Evolutionary conservation across 306 rosid species (phyloP).

Genomic region (Cicer arietinum): DNA sequence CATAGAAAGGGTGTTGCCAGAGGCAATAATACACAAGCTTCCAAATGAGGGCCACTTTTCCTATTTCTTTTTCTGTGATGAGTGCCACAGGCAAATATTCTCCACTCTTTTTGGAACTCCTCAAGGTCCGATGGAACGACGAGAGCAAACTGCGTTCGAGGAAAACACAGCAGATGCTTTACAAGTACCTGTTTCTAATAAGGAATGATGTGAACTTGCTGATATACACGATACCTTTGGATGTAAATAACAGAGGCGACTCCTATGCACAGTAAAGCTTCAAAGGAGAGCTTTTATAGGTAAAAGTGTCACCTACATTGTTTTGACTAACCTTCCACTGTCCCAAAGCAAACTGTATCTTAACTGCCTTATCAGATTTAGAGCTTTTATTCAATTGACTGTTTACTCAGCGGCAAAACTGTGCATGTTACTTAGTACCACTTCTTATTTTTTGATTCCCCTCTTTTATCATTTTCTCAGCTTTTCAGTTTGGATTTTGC

Average conservation of each 20-base stretch:
- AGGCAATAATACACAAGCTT: conserved; percentile 72
- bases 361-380: neutral
- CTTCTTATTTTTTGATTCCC: neutral
- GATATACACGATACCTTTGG: conserved; percentile 45
- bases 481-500: neutral
- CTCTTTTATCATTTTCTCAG: neutral
- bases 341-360: conserved; percentile 28
- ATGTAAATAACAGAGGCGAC: conserved; percentile 71
- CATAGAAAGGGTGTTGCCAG: conserved; percentile 74
- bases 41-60: conserved; percentile 94
- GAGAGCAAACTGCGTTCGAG: conserved; percentile 48
- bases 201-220: conserved; percentile 44
- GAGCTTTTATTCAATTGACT: neutral
- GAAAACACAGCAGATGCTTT: conserved; percentile 47
- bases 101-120: conserved; percentile 79
- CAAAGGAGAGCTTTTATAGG: conserved; percentile 47
- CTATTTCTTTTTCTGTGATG: conserved; percentile 80
- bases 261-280: conserved; percentile 50
- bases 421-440: neutral
- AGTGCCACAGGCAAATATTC: conserved; percentile 77
- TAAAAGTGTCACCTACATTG: conserved; percentile 21
- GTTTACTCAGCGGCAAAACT: conserved; percentile 10
- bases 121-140: conserved; percentile 61
- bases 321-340: conserved; percentile 7
- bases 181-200: conserved; percentile 41